These are phyloP conservation scores for Trichothecium sympodiale DNA, from an alignment of 2,329 filamentous ascomycete species.

Conservation along the genomic window DNA sequence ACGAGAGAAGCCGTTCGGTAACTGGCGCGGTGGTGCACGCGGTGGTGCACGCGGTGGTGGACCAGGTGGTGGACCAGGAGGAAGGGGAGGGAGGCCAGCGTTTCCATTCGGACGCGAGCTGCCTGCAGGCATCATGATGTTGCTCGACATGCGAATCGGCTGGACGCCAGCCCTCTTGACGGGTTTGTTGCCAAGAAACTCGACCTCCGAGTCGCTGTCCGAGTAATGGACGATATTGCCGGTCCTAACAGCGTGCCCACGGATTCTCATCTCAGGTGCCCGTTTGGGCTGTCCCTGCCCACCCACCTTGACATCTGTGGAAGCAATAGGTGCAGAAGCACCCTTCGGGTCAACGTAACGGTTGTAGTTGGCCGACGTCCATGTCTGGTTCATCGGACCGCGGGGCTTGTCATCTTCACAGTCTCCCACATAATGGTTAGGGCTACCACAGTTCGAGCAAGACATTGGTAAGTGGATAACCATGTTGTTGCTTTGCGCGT, in stretches of 20 bases:
- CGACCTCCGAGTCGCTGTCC: constrained; percentile 35
- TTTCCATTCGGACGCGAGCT: constrained; percentile 3
- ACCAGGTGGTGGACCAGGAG: constrained; percentile 9
- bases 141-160: constrained; percentile 27
- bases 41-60: constrained; percentile 28
- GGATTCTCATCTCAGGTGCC: constrained; percentile 19
- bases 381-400: constrained; percentile 29
- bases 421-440: constrained; percentile 45
- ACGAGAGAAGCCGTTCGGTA: not conserved
- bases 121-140: constrained; percentile 23
- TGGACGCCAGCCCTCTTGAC: constrained; percentile 19
- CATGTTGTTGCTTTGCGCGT: constrained; percentile 28
- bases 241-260: constrained; percentile 20
- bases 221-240: constrained; percentile 29
- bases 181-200: constrained; percentile 26
- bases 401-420: constrained; percentile 24
- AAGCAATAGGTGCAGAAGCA: not conserved
- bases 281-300: constrained; percentile 11
- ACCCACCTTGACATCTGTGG: not conserved
- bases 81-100: constrained; percentile 2
- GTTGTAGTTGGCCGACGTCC: constrained; percentile 37
- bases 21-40: constrained; percentile 19
- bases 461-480: constrained; percentile 38
- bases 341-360: constrained; percentile 32
- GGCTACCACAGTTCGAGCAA: constrained; percentile 45